A percentile compares a stretch with the other conserved stretches of the same genome.
Conservation (phyloP, 176 grass and related monocot species). For the Oryza glaberrima region DNA sequence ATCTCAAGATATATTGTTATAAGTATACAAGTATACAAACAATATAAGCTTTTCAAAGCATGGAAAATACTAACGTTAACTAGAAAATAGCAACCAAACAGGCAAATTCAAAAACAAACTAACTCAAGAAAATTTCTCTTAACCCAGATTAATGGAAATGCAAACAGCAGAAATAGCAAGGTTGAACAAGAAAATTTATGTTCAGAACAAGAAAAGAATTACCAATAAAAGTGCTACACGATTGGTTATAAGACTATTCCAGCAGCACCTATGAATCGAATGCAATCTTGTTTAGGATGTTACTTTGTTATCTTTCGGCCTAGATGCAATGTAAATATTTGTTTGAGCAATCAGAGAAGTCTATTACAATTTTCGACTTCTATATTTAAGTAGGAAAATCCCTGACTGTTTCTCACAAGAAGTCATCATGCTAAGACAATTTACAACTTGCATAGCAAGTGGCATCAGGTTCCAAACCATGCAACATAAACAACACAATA, state of each 20-base stretch:
- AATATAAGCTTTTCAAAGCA: neutral
- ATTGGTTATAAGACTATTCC: neutral
- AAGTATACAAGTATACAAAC: conserved; percentile 1
- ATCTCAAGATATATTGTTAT: neutral
- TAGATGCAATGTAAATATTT: neutral
- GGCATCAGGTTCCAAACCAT: neutral
- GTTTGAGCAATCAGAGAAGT: neutral
- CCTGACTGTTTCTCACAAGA: neutral
- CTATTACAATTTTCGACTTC: neutral
- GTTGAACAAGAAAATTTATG: neutral
- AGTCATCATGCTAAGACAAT: neutral
- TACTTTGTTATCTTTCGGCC: neutral
- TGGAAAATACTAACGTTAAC: neutral
- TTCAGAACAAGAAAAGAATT: neutral
- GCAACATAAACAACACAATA: neutral
- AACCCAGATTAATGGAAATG: neutral
- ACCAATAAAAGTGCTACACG: neutral
- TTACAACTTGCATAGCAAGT: neutral
- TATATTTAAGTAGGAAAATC: neutral
- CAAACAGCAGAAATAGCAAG: neutral
- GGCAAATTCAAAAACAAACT: neutral
- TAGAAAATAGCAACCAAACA: neutral
- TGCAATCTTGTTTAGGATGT: conserved; percentile 7
- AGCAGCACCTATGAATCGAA: neutral
- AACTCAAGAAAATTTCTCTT: neutral